Conservation (phyloP, 306 rosid species). For the Quercus variabilis region DNA sequence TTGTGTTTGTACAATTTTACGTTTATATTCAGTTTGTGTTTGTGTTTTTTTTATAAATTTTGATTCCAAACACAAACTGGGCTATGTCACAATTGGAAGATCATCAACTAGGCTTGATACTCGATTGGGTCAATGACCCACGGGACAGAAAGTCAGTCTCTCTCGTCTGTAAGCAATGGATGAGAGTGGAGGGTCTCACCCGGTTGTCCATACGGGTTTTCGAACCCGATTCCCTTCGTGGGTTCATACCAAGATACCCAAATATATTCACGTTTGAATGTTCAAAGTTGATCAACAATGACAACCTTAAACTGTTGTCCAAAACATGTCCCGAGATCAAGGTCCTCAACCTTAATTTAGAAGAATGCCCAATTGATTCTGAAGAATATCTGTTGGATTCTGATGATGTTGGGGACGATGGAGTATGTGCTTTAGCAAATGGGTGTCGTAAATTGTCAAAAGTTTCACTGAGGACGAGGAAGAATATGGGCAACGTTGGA, state of each 20-base stretch:
- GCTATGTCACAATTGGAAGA: conserved; percentile 16
- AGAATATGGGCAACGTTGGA: background rate
- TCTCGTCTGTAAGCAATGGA: conserved; percentile 25
- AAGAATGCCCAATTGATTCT: background rate
- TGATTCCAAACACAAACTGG: background rate
- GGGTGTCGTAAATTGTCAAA: conserved; percentile 8
- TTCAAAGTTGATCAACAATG: background rate
- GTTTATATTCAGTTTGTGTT: background rate
- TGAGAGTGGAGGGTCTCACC: conserved; percentile 24
- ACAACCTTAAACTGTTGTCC: conserved; percentile 17
- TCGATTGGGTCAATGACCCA: conserved; percentile 1
- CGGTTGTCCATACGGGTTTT: conserved; percentile 10
- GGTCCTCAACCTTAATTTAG: conserved; percentile 3
- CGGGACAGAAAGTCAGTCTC: conserved; percentile 17
- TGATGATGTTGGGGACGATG: conserved; percentile 21
- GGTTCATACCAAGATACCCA: conserved; percentile 21
- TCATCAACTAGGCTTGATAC: conserved; percentile 18
- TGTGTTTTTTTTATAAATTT: background rate
- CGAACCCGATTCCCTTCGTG: background rate
- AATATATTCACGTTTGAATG: conserved; percentile 17
- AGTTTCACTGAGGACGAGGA: conserved; percentile 21
- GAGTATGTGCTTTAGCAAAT: conserved; percentile 10
- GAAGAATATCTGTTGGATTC: background rate
- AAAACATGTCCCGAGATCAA: conserved; percentile 22
- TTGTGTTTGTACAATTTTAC: too few relatives aligned